phyloP scores from a whole-genome alignment of 768 basidiomycete genomes.

The Kondoa malvinella region DNA sequence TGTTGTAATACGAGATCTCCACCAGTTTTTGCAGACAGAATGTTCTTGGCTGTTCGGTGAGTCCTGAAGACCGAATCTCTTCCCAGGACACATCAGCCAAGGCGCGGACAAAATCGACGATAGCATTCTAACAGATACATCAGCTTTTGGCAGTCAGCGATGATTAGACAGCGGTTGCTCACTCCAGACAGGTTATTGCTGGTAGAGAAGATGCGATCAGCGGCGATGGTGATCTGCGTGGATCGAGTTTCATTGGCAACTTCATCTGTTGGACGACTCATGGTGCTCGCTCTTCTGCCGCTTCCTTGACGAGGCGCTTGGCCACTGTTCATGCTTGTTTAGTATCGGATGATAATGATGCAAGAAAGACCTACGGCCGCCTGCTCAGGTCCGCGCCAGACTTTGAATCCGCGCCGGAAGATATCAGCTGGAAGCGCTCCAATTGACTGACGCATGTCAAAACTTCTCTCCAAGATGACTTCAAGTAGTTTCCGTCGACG shows the following conservation, averaged over 20 bases:
- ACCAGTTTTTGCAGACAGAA: slow-evolving; percentile 97
- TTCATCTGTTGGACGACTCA: slow-evolving; percentile 59
- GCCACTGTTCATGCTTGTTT: background rate
- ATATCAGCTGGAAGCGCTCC: slow-evolving; percentile 95
- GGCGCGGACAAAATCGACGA: slow-evolving; percentile 92
- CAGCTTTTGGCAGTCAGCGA: background rate
- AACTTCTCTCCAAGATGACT: slow-evolving; percentile 91
- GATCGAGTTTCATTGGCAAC: slow-evolving; percentile 92
- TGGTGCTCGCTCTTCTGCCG: slow-evolving; percentile 36
- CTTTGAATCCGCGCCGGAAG: slow-evolving; percentile 43
- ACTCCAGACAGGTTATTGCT: slow-evolving; percentile 91
- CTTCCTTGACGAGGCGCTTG: slow-evolving; percentile 30
- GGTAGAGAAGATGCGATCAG: slow-evolving; percentile 96
- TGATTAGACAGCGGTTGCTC: slow-evolving; percentile 32
- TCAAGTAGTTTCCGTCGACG: slow-evolving; percentile 88
- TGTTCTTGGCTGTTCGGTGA: slow-evolving; percentile 80
- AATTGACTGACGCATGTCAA: slow-evolving; percentile 93
- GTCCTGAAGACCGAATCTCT: slow-evolving; percentile 91
- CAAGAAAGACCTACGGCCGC: slow-evolving; percentile 48
- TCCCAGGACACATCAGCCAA: slow-evolving; percentile 97
- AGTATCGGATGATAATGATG: background rate
- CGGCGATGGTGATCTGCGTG: slow-evolving; percentile 92
- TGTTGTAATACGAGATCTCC: slow-evolving; percentile 99
- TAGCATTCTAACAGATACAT: slow-evolving; percentile 55
- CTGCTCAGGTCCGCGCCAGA: slow-evolving; percentile 51